Evolutionary conservation across 345 rosid genomes (phyloP).

Genomic region (Erucastrum elatum): DNA sequence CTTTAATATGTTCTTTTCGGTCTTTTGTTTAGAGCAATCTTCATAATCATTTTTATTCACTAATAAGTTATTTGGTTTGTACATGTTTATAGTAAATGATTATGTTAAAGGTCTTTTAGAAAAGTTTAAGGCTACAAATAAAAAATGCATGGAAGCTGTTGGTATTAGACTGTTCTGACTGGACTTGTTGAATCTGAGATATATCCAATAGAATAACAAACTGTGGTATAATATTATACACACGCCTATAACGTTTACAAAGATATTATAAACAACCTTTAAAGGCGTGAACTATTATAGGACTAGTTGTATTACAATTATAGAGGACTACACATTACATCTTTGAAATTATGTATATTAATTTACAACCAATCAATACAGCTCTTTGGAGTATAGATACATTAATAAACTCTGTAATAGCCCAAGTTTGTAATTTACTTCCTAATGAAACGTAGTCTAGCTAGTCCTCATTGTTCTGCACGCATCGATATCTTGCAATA

Average conservation of each 20-base stretch:
- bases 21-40: background rate
- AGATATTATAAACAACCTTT: background rate
- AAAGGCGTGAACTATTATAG: background rate
- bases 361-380: background rate
- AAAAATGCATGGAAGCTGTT: background rate
- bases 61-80: too few species aligned
- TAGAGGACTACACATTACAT: background rate
- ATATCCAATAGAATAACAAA: background rate
- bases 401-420: background rate
- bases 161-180: conserved; percentile 1
- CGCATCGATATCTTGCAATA: background rate
- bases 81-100: background rate
- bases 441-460: background rate
- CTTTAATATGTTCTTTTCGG: background rate
- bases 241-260: background rate
- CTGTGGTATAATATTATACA: background rate
- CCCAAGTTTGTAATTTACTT: background rate
- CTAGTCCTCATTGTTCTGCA: background rate
- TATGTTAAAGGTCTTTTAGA: background rate
- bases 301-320: background rate
- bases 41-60: too few species aligned
- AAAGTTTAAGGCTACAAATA: background rate
- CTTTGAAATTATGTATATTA: background rate
- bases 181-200: background rate
- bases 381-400: background rate